Evolutionary conservation across 768 basidiomycete species (phyloP).

Genomic region (Kwoniella mangroviensis): DNA sequence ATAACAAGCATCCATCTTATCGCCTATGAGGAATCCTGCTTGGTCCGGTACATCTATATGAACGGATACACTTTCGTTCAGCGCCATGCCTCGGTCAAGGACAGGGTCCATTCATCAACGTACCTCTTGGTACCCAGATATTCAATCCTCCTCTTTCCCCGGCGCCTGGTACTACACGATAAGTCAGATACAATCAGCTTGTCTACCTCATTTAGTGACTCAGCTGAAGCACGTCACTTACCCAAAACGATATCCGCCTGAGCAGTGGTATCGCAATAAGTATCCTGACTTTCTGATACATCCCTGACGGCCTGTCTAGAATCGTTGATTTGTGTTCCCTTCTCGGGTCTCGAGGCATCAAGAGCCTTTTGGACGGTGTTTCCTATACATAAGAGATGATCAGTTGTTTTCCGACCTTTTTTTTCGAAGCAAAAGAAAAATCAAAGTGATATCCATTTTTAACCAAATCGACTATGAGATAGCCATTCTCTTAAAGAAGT

Average conservation of each 20-base stretch:
- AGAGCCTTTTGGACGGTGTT: conserved; percentile 49
- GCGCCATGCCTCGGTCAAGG: too few species aligned
- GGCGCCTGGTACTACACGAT: conserved; percentile 1
- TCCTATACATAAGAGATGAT: conserved; percentile 18
- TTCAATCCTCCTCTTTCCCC: conserved; percentile 18
- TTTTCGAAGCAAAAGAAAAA: too few species aligned
- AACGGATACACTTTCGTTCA: neutral
- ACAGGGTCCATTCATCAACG: neutral
- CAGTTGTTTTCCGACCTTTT: neutral
- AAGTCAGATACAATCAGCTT: neutral
- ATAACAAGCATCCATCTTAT: conserved; percentile 61
- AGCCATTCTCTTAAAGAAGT: too few species aligned
- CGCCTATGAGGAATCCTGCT: conserved; percentile 44
- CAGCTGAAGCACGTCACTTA: too few species aligned
- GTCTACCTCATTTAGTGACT: too few species aligned
- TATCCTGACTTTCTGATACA: conserved; percentile 58
- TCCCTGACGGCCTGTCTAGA: conserved; percentile 51
- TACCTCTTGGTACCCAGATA: conserved; percentile 25
- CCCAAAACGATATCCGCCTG: conserved; percentile 45
- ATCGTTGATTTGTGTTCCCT: conserved; percentile 52
- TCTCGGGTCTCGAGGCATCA: conserved; percentile 58
- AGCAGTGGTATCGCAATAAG: conserved; percentile 55
- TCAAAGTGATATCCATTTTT: too few species aligned
- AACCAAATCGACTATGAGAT: too few species aligned
- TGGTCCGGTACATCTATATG: conserved; percentile 66